Percentiles rank a stretch among this genome's conserved stretches.
Conservation (phyloP, 2,329 filamentous ascomycete species). For the Fusarium subtropicale region DNA sequence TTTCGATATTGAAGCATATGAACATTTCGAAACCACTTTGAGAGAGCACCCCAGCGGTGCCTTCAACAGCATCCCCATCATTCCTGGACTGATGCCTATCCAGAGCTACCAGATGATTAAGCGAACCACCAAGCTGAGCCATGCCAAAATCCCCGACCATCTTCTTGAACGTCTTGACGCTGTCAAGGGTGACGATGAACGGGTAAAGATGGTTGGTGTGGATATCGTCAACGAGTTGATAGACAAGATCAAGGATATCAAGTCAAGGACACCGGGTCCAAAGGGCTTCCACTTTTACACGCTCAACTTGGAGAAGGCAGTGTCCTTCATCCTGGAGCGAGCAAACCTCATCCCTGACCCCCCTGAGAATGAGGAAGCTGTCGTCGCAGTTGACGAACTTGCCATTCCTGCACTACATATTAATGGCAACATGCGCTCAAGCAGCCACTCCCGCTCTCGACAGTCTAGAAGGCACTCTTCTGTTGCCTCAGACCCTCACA, state of each 20-base stretch:
- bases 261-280: conserved; percentile 67
- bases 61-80: conserved; percentile 89
- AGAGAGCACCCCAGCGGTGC: conserved; percentile 83
- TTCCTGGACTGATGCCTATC: conserved; percentile 96
- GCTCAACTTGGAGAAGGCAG: conserved; percentile 93
- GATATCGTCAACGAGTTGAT: conserved; percentile 88
- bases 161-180: conserved; percentile 77
- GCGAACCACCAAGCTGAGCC: conserved; percentile 92
- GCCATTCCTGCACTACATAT: conserved; percentile 54
- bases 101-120: conserved; percentile 97
- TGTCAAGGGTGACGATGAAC: conserved; percentile 82
- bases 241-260: conserved; percentile 76
- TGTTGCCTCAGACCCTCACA: conserved; percentile 85
- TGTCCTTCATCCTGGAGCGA: conserved; percentile 90
- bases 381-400: conserved; percentile 61
- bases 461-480: conserved; percentile 75
- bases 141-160: conserved; percentile 80
- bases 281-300: conserved; percentile 98
- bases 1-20: conserved; percentile 88
- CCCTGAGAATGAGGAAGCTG: conserved; percentile 64
- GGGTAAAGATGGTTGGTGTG: conserved; percentile 82
- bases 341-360: conserved; percentile 81
- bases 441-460: conserved; percentile 51
- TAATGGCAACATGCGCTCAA: conserved; percentile 60
- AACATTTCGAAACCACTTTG: conserved; percentile 80